Evolutionary conservation across 306 rosid genomes (phyloP), one percentile per base, ranked within the genome.

Genomic region (Trifolium subterraneum): DNA sequence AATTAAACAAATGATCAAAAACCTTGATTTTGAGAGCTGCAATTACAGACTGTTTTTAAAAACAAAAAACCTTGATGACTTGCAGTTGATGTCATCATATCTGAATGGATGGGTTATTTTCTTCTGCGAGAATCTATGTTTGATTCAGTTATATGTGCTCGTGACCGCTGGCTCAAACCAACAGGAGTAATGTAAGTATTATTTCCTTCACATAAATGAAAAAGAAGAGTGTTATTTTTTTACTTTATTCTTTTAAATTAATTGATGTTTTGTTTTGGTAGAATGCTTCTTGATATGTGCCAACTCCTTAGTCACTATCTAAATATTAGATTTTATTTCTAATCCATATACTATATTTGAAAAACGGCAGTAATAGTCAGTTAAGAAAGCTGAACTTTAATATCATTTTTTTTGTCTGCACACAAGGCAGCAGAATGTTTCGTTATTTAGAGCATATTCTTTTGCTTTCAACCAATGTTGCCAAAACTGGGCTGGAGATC

Each of bases 41-140:
- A 6, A 8, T 27, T 14, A 8, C 39, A 4, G 5, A 13, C 22
- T 50, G 22, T 50, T 50, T 8, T 4, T 44, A 44, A 44, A 41
- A n/a, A 47, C n/a, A 12, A 44, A 44, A 41, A n/a, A 47, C n/a
- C 6, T 13, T 73, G 39, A 39, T 77, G 12, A 68, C 67, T 73
- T 84, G 79, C 89, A 92, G 99, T 94, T 72, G 99, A 94, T 66
- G 99, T 94, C 65, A 94, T 94, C 16, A 92, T 94, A 76, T 94
- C 99, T 3, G 98, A 94, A 87, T 94, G 99, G 99, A 94, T 94
- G 99, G 99, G 99, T 61, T 94, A 94, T 81, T 94, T 94, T 82
- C 98, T 94, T 70, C 86, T 94, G 73, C 95, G 99, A 19, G 99
- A 94, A 70, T 94, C 99, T 20, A 94, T 94, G 99, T 92, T 94